Evolutionary conservation across 192 early-diverging fungal genomes (phyloP).

Genomic region (Linderina pennispora): DNA sequence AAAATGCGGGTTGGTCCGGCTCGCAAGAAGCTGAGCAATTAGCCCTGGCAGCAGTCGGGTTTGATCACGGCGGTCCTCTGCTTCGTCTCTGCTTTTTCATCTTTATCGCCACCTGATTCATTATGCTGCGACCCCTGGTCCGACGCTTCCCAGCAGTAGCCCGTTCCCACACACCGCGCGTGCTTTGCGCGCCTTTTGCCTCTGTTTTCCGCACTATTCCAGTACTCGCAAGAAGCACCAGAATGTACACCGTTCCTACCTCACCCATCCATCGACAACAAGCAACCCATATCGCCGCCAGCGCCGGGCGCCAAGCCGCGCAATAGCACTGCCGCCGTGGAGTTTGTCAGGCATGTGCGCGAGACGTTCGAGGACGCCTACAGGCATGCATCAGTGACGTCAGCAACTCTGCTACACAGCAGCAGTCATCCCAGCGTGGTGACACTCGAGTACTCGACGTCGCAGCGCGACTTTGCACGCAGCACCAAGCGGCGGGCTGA

Average conservation of each 20-base stretch:
- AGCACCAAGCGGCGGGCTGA: conserved; percentile 46
- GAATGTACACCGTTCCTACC: neutral
- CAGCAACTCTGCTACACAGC: conserved; percentile 7
- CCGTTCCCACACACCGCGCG: neutral
- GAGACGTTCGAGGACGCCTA: conserved; percentile 26
- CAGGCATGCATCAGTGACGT: conserved; percentile 6
- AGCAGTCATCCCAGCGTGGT: conserved; percentile 9
- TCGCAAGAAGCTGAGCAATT: no score
- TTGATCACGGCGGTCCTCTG: no score
- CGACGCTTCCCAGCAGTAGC: neutral
- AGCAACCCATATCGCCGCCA: neutral
- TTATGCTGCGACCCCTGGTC: neutral
- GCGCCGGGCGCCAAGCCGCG: neutral
- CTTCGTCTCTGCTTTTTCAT: neutral
- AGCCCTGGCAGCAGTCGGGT: no score
- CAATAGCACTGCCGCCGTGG: conserved; percentile 18
- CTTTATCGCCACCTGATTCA: neutral
- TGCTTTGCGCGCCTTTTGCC: neutral
- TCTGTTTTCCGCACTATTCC: neutral
- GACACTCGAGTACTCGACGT: conserved; percentile 20
- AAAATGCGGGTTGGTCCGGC: no score
- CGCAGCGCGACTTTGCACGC: conserved; percentile 51
- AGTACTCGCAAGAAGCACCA: neutral
- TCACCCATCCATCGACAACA: neutral
- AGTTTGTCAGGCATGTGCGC: conserved; percentile 20